Base-by-base conservation (phyloP, 441 rosid genomes). In the Biscutella laevigata region DNA sequence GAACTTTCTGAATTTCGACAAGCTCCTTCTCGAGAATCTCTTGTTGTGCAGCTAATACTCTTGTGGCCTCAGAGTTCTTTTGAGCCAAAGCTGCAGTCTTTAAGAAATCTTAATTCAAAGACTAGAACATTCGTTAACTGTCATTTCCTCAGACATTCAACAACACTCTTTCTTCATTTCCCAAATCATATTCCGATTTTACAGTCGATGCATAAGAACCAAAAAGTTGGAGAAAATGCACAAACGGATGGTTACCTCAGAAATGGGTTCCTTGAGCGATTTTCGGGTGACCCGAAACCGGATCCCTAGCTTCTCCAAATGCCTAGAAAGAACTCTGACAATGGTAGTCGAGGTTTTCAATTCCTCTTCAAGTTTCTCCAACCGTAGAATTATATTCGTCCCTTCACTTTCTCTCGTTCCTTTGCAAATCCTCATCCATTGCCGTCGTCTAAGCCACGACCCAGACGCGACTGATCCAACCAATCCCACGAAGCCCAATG, bases 41-140 rank as follows among this genome's bases (percentile, higher is more conserved):
- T 74, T 78, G 86, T 61, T 87, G 95, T 61, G 60, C 68, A 45
- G 85, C 95, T 73, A 88, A 61, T 33, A 80, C 86, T 52, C 84
- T 78, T n/a, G 95, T 85, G 4, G 87, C 96, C 57, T 87, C 98
- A 7, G 98, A 83, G 62, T 81, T 90, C 76, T 78, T 90, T 53
- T 87, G 86, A 64, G 95, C 88, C 83, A 90, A 80, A 67, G 89
- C 82, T 58, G 95, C 90, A 69, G 95, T 62, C 98, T 90, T 73
- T 36, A 30, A 33, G n/a, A 48, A 48, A 48, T 27, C 32, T 22
- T 30, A n/a, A 15, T 7, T 49, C 1, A 7, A 27, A 59, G 24
- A 22, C 36, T 10, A 29, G 1, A 39, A 30, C 29, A 4, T 21
- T 24, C 16, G 26, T 7, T 30, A 32, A n/a, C n/a, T n/a, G n/a